Evolutionary conservation across 352 stramenopile genomes (phyloP).

Genomic region (Bremia lactucae): DNA sequence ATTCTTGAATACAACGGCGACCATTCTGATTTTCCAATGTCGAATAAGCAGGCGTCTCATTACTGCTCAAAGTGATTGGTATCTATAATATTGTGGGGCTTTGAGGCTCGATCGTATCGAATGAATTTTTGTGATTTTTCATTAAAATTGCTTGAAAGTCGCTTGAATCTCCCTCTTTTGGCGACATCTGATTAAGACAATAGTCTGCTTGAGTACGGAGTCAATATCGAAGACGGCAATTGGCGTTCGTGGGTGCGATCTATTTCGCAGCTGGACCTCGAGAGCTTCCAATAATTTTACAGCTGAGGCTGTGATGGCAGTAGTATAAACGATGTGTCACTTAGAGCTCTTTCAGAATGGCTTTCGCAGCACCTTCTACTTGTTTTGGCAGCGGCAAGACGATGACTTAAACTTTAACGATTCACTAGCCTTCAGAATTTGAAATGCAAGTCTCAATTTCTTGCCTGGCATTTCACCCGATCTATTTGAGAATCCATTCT

Average conservation of each 20-base stretch:
- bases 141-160: constrained; percentile 79
- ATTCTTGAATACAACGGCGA: constrained; percentile 98
- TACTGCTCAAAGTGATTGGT: constrained; percentile 96
- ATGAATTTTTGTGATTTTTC: constrained; percentile 87
- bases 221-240: constrained; percentile 94
- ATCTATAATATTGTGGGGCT: constrained; percentile 97
- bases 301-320: constrained; percentile 98
- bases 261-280: constrained; percentile 97
- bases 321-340: constrained; percentile 97
- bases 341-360: constrained; percentile 95
- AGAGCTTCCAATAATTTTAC: constrained; percentile 93
- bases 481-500: constrained; percentile 93
- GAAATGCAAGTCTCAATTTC: constrained; percentile 99
- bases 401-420: constrained; percentile 98
- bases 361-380: constrained; percentile 93
- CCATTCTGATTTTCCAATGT: constrained; percentile 97
- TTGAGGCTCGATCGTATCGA: constrained; percentile 89
- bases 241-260: constrained; percentile 93
- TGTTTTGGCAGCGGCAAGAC: constrained; percentile 99
- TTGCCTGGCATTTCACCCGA: constrained; percentile 96
- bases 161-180: constrained; percentile 80
- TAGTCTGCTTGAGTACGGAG: constrained; percentile 92
- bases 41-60: constrained; percentile 88
- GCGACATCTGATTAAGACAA: constrained; percentile 44
- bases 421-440: constrained; percentile 95